Conservation (phyloP, 306 rosid genomes). For the Gynostemma pentaphyllum region DNA sequence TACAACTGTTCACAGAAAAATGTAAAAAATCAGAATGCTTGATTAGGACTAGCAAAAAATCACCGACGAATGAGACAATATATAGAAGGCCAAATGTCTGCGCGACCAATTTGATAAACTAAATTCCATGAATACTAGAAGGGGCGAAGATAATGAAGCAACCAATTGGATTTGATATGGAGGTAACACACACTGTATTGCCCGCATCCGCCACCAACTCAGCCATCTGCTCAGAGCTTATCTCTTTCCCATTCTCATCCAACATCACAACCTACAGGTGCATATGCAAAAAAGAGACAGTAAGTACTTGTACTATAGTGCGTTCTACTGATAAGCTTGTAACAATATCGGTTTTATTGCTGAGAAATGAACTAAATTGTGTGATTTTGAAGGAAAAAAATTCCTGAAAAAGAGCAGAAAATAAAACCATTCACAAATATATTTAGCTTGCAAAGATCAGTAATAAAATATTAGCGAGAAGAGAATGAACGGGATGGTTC, state of each 20-base stretch:
- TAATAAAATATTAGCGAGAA: too few relatives aligned
- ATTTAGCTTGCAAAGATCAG: neutral
- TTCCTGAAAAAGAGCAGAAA: neutral
- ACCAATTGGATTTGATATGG: neutral
- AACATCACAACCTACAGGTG: constrained; percentile 68
- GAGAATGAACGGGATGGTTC: neutral
- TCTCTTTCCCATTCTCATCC: constrained; percentile 71
- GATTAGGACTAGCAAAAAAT: neutral
- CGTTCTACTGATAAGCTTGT: neutral
- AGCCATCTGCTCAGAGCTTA: constrained; percentile 73
- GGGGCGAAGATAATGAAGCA: neutral
- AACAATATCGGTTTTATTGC: too few relatives aligned
- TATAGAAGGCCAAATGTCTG: neutral
- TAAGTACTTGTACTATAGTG: neutral
- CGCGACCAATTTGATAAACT: neutral
- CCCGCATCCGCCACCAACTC: constrained; percentile 75
- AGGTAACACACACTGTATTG: constrained; percentile 40
- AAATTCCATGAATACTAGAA: neutral
- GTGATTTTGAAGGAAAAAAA: too few relatives aligned
- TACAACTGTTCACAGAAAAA: too few relatives aligned
- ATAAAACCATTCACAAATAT: neutral
- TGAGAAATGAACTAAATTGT: too few relatives aligned
- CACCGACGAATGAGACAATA: neutral
- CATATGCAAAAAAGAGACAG: neutral
- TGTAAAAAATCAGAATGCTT: neutral